A percentile compares a stretch with the other conserved stretches of the same genome.
Evolutionary conservation across 1,284 basidiomycete species (phyloP).

Genomic region (Ganoderma resinaceum): DNA sequence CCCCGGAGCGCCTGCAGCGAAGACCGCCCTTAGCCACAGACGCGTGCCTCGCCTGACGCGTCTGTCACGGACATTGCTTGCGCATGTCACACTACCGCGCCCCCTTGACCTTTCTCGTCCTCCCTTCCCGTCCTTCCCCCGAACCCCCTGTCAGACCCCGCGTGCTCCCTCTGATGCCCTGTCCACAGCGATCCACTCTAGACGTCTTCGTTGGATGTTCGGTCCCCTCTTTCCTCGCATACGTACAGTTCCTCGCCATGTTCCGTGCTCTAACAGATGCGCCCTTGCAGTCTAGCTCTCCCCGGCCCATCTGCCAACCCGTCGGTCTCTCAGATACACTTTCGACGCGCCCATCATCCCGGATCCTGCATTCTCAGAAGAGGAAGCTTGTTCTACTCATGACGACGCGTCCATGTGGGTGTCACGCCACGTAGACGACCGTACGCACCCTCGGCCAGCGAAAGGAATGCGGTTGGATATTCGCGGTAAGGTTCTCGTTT

Average conservation of each 20-base stretch:
- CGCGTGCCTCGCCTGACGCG: constrained; percentile 4
- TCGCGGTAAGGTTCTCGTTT: neutral
- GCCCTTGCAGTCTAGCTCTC: neutral
- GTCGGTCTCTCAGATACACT: neutral
- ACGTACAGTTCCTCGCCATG: neutral
- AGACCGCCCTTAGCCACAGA: constrained; percentile 6
- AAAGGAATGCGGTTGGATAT: neutral
- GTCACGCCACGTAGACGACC: constrained; percentile 9
- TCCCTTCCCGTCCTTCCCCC: constrained; percentile 15
- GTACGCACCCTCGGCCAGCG: neutral
- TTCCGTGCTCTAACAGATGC: neutral
- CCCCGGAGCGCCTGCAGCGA: constrained; percentile 10
- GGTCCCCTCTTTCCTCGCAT: neutral
- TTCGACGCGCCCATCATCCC: constrained; percentile 9
- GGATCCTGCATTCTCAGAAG: constrained; percentile 3
- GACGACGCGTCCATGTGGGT: constrained; percentile 8
- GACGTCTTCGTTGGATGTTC: neutral
- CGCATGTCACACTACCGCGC: constrained; percentile 17
- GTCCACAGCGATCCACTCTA: neutral
- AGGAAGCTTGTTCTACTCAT: neutral
- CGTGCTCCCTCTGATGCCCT: neutral
- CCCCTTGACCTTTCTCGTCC: constrained; percentile 12
- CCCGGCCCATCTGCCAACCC: neutral
- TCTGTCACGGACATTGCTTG: constrained; percentile 9
- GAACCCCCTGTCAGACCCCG: neutral